Base-by-base conservation (phyloP, 2,329 filamentous ascomycete genomes). In the Didymella sp. region DNA sequence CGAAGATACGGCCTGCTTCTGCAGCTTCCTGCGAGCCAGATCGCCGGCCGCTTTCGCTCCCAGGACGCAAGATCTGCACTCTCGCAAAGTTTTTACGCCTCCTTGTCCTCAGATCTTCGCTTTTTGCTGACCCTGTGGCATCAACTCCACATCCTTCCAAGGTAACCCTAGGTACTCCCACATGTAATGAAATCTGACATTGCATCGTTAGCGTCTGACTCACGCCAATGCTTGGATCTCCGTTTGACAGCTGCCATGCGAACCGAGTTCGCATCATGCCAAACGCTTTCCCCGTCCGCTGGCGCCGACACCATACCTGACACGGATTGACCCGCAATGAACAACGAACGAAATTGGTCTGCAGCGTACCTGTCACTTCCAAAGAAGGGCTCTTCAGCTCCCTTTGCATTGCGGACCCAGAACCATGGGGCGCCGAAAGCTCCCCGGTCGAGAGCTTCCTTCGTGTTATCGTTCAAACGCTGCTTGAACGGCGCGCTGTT, bases 351-450 rank as follows among this genome's bases (percentile, higher is more conserved):
- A 49, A 28, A 48, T 52, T 24, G 28, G 24, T 28, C 25, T 40
- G 24, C 52, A 46, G 75, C 75, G 58, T 71, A 82, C 84, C 86
- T 79, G 76, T 93, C 90, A 75, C 89, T 92, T 2, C 90, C 90
- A 75, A 93, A 93, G 72, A 92, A 91, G 0, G 87, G 85, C 77
- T 90, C 87, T 45, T 81, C 81, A 53, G 81, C 73, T 0, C 87
- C 88, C 59, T 82, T 73, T 1, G 69, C 72, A 64, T 89, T 85
- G 17, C 79, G 81, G 3, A 87, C 89, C 83, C 86, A 87, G 58
- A 90, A 80, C 90, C 90, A 94, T 1, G 91, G 91, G 46, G 86
- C 85, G 0, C 91, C 91, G 74, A 90, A 94, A 0, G 90, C 90
- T 0, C 90, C 90, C 46, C 78, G 79, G 33, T 85, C 82, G 15